These are phyloP conservation scores for Fusarium sp. DNA, from an alignment of 2,329 filamentous ascomycete species.

Conservation along the genomic window DNA sequence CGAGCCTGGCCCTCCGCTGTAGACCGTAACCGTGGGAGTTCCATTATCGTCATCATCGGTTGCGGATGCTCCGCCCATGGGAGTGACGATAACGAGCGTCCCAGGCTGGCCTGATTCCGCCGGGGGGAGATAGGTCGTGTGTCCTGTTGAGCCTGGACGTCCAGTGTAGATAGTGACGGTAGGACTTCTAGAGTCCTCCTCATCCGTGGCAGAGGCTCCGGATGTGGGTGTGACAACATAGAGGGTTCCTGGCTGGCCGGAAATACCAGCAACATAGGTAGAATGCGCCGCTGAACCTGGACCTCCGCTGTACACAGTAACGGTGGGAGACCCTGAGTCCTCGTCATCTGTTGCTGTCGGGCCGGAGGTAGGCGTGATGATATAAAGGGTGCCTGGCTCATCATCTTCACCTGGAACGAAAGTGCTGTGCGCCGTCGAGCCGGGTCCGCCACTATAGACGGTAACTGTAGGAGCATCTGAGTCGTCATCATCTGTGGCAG, in stretches of 20 bases:
- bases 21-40: slow-evolving; percentile 1
- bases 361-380: background rate
- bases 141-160: background rate
- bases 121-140: background rate
- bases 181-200: background rate
- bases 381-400: background rate
- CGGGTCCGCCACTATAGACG: background rate
- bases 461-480: background rate
- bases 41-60: background rate
- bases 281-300: background rate
- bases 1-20: background rate
- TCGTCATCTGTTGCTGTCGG: background rate
- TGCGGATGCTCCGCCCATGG: background rate
- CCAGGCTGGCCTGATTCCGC: background rate
- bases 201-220: background rate
- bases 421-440: background rate
- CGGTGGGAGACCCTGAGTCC: background rate
- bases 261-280: background rate
- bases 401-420: background rate
- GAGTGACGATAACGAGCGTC: background rate
- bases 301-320: background rate
- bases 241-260: background rate
- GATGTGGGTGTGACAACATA: background rate
- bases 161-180: slow-evolving; percentile 19
- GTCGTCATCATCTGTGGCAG: background rate